A percentile compares a stretch with the other conserved stretches of the same genome.
These are phyloP conservation scores for Pouteria glomerata DNA, from an alignment of 148 eudicot genomes.

Conservation along the genomic window DNA sequence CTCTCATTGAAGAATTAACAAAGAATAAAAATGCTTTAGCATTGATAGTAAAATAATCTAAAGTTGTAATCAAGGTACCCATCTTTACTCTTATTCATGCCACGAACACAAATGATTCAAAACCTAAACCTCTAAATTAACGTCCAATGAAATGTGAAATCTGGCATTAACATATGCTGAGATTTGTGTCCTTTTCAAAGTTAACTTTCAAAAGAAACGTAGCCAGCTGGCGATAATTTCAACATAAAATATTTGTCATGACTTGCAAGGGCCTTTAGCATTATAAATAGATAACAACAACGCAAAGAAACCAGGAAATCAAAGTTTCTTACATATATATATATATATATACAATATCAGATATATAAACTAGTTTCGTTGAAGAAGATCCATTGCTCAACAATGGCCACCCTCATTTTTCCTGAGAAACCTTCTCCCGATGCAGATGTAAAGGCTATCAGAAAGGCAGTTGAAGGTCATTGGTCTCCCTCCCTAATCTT, in stretches of 20 bases:
- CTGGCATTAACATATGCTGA: background rate
- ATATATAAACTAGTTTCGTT: background rate
- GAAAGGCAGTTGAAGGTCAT: constrained; percentile 70
- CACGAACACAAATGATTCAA: too few species aligned
- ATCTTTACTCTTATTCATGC: too few species aligned
- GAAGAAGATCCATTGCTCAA: background rate
- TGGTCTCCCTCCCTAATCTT: background rate
- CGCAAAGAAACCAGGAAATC: background rate
- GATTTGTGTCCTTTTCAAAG: background rate
- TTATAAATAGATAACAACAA: background rate
- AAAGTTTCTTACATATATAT: background rate
- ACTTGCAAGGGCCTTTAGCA: background rate
- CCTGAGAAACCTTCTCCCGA: constrained; percentile 60
- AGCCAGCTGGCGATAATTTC: too few species aligned
- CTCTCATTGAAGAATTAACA: too few species aligned
- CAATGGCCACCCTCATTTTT: constrained; percentile 65
- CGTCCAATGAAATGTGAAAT: background rate
- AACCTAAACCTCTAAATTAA: too few species aligned
- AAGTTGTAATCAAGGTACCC: too few species aligned
- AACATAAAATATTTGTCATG: background rate
- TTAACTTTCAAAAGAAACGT: background rate
- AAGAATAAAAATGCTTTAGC: too few species aligned
- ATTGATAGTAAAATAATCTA: too few species aligned
- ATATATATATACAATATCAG: background rate
- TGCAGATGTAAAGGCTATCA: constrained; percentile 77